Conservation (phyloP, 2,329 filamentous ascomycete species). For the Chaetomiaceae sp. region DNA sequence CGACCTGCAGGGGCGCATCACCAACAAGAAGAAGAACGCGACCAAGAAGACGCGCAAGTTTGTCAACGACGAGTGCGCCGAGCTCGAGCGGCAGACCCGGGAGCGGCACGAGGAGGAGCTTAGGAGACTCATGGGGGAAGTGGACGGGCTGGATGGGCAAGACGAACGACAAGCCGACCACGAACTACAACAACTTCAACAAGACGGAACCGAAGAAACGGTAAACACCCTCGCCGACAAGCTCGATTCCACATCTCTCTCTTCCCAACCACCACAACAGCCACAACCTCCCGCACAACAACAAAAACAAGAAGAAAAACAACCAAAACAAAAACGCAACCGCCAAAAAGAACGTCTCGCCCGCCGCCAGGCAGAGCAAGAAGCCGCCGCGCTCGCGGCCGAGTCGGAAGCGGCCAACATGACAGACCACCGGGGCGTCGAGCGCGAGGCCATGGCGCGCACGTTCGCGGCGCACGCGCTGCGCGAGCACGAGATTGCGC, state of each 20-base stretch:
- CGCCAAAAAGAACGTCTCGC: slow-evolving; percentile 88
- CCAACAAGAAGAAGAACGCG: slow-evolving; percentile 94
- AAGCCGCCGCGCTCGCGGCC: slow-evolving; percentile 63
- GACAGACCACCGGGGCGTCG: slow-evolving; percentile 66
- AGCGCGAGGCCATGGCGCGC: slow-evolving; percentile 65
- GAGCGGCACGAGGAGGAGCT: slow-evolving; percentile 63
- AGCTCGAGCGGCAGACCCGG: slow-evolving; percentile 61
- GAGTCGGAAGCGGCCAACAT: slow-evolving; percentile 69
- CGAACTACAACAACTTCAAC: not conserved
- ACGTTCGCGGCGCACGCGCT: slow-evolving; percentile 62
- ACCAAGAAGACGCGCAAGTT: slow-evolving; percentile 80
- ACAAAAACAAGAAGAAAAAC: slow-evolving; percentile 14
- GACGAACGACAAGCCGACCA: slow-evolving; percentile 12
- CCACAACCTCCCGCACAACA: not conserved
- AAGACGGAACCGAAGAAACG: not conserved
- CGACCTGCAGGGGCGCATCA: slow-evolving; percentile 79
- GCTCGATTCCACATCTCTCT: slow-evolving; percentile 19
- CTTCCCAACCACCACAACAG: slow-evolving; percentile 18
- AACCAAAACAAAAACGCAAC: slow-evolving; percentile 61
- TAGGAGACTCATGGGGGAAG: slow-evolving; percentile 36
- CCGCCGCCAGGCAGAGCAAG: slow-evolving; percentile 79
- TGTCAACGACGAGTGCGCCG: slow-evolving; percentile 70
- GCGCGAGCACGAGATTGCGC: slow-evolving; percentile 71
- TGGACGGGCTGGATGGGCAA: slow-evolving; percentile 2
- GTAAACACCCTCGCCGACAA: slow-evolving; percentile 8